A percentile compares a stretch with the other conserved stretches of the same genome.
phyloP scores from a whole-genome alignment of 495 filamentous ascomycete genomes.

The Chaetomidium leptoderma region DNA sequence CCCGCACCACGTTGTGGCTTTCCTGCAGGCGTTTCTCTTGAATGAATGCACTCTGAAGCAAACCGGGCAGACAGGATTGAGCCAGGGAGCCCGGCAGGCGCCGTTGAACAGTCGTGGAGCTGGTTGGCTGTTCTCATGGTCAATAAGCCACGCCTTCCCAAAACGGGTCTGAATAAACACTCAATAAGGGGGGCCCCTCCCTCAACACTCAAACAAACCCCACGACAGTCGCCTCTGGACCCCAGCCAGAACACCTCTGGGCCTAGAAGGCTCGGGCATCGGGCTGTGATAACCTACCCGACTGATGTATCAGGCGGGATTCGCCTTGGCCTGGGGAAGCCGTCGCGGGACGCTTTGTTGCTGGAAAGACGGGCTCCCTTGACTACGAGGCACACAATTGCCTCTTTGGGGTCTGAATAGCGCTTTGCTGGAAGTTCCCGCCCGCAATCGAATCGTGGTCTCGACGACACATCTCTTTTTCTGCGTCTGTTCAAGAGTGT shows the following conservation, averaged over 20 bases:
- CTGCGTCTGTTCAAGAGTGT: background rate
- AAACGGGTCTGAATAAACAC: slow-evolving; percentile 38
- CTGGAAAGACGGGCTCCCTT: background rate
- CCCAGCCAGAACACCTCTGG: background rate
- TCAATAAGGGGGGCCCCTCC: slow-evolving; percentile 18
- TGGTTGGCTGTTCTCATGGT: background rate
- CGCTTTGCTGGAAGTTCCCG: slow-evolving; percentile 13
- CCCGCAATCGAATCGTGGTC: background rate
- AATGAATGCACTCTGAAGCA: background rate
- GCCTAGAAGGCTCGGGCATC: background rate
- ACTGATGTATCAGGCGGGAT: background rate
- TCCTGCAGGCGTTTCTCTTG: background rate
- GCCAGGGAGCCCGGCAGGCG: background rate
- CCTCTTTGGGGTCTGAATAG: slow-evolving; percentile 27
- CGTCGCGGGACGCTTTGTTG: slow-evolving; percentile 10
- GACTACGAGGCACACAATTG: background rate
- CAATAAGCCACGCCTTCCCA: slow-evolving; percentile 19
- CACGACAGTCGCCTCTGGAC: background rate
- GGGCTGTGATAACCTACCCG: background rate
- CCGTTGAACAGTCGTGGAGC: background rate
- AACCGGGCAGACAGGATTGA: background rate
- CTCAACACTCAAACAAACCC: background rate
- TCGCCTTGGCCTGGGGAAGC: background rate
- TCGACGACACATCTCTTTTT: slow-evolving; percentile 5
- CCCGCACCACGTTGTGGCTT: background rate